phyloP scores from a whole-genome alignment of 129 eudicot species.

The Gnaphalium uliginosum region DNA sequence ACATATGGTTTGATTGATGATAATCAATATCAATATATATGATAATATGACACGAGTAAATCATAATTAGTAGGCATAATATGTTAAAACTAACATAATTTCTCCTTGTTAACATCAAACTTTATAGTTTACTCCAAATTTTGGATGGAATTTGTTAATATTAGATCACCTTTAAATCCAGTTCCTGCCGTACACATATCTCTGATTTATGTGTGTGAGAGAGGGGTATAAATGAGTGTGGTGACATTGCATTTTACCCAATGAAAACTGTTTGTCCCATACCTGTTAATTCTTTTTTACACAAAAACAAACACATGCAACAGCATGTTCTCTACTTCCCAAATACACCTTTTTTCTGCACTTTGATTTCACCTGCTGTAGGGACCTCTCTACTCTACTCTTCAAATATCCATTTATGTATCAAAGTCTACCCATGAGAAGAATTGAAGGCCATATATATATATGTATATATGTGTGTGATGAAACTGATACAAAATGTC shows the following conservation, averaged over 20 bases:
- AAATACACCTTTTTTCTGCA: constrained; percentile 2
- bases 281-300: constrained; percentile 17
- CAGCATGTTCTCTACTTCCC: constrained; percentile 20
- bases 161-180: neutral
- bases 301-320: constrained; percentile 8
- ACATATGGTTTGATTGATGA: no score
- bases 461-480: constrained; percentile 15
- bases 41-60: no score
- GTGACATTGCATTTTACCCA: neutral
- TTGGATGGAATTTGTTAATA: no score
- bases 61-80: no score
- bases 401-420: neutral
- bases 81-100: no score
- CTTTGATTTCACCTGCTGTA: constrained; percentile 23
- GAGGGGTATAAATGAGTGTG: neutral
- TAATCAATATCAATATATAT: no score
- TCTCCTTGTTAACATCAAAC: no score
- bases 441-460: neutral
- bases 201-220: neutral
- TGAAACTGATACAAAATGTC: constrained; percentile 36
- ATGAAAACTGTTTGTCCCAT: constrained; percentile 23
- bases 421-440: neutral
- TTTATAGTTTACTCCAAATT: no score
- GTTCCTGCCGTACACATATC: neutral
- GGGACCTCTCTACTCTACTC: constrained; percentile 23